These are phyloP conservation scores for Cadophora gregata DNA, from an alignment of 2,329 filamentous ascomycete species.

Conservation along the genomic window DNA sequence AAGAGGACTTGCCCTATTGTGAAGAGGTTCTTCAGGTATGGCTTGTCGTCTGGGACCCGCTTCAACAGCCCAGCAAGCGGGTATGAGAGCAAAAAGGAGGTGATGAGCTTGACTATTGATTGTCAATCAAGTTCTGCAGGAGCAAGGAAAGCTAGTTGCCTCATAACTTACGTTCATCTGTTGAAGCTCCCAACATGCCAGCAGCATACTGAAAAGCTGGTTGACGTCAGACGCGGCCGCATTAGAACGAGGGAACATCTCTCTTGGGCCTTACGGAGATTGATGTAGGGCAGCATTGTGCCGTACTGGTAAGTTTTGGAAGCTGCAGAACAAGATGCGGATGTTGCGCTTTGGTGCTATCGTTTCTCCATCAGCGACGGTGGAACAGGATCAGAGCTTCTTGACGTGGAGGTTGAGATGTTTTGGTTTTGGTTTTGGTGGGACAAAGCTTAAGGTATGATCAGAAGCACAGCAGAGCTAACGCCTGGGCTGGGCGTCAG, in stretches of 20 bases:
- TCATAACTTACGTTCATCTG: constrained; percentile 63
- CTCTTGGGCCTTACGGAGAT: constrained; percentile 55
- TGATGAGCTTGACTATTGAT: constrained; percentile 85
- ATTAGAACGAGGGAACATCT: constrained; percentile 7
- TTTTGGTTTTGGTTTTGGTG: not conserved
- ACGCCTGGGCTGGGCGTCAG: not conserved
- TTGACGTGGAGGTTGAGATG: not conserved
- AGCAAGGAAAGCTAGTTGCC: not conserved
- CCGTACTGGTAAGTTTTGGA: not conserved
- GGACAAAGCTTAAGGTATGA: constrained; percentile 1
- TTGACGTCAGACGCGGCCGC: constrained; percentile 40
- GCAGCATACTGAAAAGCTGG: constrained; percentile 67
- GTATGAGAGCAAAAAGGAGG: constrained; percentile 89
- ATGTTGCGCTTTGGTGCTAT: constrained; percentile 22
- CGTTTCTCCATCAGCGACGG: constrained; percentile 35
- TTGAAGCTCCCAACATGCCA: constrained; percentile 62
- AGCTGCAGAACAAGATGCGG: constrained; percentile 12
- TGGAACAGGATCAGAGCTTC: not conserved
- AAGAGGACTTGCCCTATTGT: constrained; percentile 69
- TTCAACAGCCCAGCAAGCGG: constrained; percentile 89
- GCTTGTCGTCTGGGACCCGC: constrained; percentile 83
- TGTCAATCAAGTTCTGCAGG: not conserved
- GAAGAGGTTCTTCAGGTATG: constrained; percentile 86
- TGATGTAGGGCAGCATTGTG: constrained; percentile 68
- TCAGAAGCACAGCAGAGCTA: not conserved